phyloP scores from a whole-genome alignment of 148 eudicot genomes.

The Pouteria glomerata region DNA sequence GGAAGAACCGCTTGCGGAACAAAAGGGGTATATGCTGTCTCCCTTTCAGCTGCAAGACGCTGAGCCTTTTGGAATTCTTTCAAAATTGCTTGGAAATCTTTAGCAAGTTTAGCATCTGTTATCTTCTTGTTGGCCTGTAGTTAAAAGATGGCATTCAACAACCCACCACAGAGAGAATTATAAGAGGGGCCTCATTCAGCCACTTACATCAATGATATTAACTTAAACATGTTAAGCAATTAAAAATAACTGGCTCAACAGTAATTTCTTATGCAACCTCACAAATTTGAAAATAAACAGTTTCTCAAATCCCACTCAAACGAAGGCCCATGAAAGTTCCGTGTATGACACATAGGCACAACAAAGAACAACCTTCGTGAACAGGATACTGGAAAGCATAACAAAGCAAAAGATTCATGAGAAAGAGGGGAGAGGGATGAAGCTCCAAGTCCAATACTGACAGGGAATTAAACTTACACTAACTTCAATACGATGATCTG shows the following conservation, averaged over 20 bases:
- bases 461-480: slow-evolving; percentile 44
- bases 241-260: too few relatives aligned
- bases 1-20: slow-evolving; percentile 59
- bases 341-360: too few relatives aligned
- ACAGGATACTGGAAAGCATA: too few relatives aligned
- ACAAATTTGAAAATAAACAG: too few relatives aligned
- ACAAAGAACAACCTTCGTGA: too few relatives aligned
- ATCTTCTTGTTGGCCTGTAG: slow-evolving; percentile 71
- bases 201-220: too few relatives aligned
- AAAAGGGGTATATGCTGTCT: slow-evolving; percentile 76
- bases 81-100: slow-evolving; percentile 75
- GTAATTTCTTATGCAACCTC: too few relatives aligned
- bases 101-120: slow-evolving; percentile 84
- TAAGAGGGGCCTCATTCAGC: too few relatives aligned
- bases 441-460: not conserved
- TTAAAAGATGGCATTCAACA: not conserved
- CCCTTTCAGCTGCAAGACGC: slow-evolving; percentile 85
- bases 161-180: not conserved
- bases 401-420: not conserved
- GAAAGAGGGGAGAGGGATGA: not conserved
- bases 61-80: slow-evolving; percentile 87
- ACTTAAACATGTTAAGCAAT: too few relatives aligned
- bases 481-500: slow-evolving; percentile 59
- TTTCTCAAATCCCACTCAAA: too few relatives aligned
- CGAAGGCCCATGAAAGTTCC: too few relatives aligned